Percentiles rank a stretch among this genome's conserved stretches.
phyloP scores from a whole-genome alignment of 106 monocot genomes.

The Triglochin maritima region DNA sequence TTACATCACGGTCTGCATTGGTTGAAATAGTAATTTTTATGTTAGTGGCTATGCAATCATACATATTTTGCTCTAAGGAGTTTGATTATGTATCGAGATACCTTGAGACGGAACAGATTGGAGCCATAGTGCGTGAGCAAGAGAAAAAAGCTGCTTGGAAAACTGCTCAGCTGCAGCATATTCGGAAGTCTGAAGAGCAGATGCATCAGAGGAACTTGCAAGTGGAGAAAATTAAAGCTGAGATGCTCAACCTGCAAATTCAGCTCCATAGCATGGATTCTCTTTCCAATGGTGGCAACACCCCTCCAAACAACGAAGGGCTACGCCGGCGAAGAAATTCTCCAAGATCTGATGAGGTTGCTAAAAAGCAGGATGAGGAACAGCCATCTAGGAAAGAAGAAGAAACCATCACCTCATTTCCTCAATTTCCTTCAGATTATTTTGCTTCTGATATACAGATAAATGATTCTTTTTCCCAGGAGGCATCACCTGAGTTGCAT shows the following conservation, averaged over 20 bases:
- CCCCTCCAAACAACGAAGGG: slow-evolving; percentile 26
- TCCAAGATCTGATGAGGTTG: slow-evolving; percentile 9
- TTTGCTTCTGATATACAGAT: slow-evolving; percentile 19
- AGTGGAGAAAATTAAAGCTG: slow-evolving; percentile 97
- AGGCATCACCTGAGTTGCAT: slow-evolving; percentile 18
- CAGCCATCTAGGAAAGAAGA: slow-evolving; percentile 12
- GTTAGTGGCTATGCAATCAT: slow-evolving; percentile 87
- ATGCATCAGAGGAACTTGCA: slow-evolving; percentile 66
- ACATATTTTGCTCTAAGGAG: slow-evolving; percentile 76
- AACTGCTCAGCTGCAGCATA: slow-evolving; percentile 77
- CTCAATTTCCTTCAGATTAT: slow-evolving; percentile 32
- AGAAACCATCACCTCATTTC: slow-evolving; percentile 11
- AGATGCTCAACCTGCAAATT: slow-evolving; percentile 86
- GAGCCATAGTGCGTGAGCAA: slow-evolving; percentile 87
- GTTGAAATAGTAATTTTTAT: slow-evolving; percentile 97
- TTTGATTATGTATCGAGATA: slow-evolving; percentile 94
- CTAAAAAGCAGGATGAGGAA: slow-evolving; percentile 13
- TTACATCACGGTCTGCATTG: slow-evolving; percentile 86
- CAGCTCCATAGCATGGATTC: slow-evolving; percentile 63
- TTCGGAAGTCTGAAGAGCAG: slow-evolving; percentile 70
- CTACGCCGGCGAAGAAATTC: slow-evolving; percentile 37
- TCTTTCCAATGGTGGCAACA: slow-evolving; percentile 15
- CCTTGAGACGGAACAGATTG: slow-evolving; percentile 83
- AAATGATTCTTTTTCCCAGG: slow-evolving; percentile 12
- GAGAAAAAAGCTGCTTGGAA: slow-evolving; percentile 90